Conservation (phyloP, 2,329 filamentous ascomycete species). For the Aspergillus alliaceus region DNA sequence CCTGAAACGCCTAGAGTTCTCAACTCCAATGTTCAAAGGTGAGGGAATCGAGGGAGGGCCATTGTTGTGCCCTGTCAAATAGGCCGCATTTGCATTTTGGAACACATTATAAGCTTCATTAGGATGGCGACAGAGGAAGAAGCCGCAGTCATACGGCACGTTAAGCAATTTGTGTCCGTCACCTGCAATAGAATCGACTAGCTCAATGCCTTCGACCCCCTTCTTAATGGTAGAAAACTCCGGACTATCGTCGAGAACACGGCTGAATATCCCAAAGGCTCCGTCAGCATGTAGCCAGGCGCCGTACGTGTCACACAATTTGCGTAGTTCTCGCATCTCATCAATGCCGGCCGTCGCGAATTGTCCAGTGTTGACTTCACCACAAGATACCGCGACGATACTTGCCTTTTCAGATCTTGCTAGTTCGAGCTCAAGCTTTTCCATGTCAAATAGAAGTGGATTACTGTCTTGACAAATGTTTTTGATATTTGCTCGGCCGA, state of each 20-base stretch:
- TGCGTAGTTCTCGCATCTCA: constrained; percentile 64
- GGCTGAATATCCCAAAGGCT: constrained; percentile 82
- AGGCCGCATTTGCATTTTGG: constrained; percentile 81
- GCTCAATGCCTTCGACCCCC: constrained; percentile 65
- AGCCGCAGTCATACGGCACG: constrained; percentile 89
- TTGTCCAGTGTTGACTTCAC: constrained; percentile 86
- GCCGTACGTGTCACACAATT: constrained; percentile 68
- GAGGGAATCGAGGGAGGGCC: constrained; percentile 61
- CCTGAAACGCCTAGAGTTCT: constrained; percentile 88
- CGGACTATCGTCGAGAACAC: constrained; percentile 58
- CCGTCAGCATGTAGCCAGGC: constrained; percentile 92
- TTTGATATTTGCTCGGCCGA: constrained; percentile 69
- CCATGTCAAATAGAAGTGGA: constrained; percentile 70
- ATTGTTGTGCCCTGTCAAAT: constrained; percentile 55
- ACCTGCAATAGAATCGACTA: constrained; percentile 83
- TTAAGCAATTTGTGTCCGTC: constrained; percentile 94
- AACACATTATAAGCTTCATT: constrained; percentile 65
- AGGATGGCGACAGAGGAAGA: constrained; percentile 75
- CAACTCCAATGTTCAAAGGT: constrained; percentile 81
- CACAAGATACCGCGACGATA: constrained; percentile 78
- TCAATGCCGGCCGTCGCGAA: constrained; percentile 64
- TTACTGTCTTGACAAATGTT: constrained; percentile 52
- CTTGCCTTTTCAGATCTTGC: constrained; percentile 57
- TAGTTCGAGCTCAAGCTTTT: constrained; percentile 62
- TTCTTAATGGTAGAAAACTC: constrained; percentile 58